Conservation (phyloP, 768 basidiomycete genomes). For the Mycena kentingensis region DNA sequence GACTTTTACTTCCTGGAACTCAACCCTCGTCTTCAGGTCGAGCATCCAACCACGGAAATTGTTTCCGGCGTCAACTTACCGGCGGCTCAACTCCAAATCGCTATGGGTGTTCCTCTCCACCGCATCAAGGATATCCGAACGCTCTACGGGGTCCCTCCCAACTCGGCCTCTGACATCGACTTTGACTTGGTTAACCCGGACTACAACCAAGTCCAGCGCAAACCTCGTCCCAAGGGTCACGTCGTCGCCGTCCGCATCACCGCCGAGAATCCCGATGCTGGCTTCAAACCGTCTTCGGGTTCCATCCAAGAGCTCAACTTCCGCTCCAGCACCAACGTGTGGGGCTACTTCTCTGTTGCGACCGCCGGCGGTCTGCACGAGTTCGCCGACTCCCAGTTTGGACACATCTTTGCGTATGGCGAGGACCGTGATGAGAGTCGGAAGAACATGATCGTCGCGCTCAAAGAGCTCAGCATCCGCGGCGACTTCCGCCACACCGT, state of each 20-base stretch:
- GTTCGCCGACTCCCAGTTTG: conserved; percentile 98
- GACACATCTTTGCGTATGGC: conserved; percentile 98
- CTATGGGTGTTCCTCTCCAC: conserved; percentile 97
- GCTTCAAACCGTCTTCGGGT: conserved; percentile 98
- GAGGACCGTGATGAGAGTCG: conserved; percentile 92
- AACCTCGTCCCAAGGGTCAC: conserved; percentile 95
- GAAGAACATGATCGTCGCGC: conserved; percentile 99
- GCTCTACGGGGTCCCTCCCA: conserved; percentile 91
- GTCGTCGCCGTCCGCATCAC: conserved; percentile 99
- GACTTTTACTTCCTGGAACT: conserved; percentile 97
- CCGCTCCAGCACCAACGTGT: conserved; percentile 98
- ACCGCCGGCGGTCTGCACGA: conserved; percentile 97
- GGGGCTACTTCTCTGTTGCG: conserved; percentile 99
- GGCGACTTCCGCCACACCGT: conserved; percentile 99
- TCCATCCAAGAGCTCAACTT: conserved; percentile 98
- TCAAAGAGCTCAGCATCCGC: conserved; percentile 97
- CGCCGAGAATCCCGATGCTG: conserved; percentile 98
- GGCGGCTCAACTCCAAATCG: conserved; percentile 93
- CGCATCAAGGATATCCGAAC: conserved; percentile 94
- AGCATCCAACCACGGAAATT: conserved; percentile 99
- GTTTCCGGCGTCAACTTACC: conserved; percentile 98
- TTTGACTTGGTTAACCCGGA: conserved; percentile 94
- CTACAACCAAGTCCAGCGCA: conserved; percentile 85
- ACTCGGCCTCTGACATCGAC: conserved; percentile 89
- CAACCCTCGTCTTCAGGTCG: conserved; percentile 98